Evolutionary conservation across 1,139 yeast species (phyloP).

Genomic region (Yamadazyma diddensiae): DNA sequence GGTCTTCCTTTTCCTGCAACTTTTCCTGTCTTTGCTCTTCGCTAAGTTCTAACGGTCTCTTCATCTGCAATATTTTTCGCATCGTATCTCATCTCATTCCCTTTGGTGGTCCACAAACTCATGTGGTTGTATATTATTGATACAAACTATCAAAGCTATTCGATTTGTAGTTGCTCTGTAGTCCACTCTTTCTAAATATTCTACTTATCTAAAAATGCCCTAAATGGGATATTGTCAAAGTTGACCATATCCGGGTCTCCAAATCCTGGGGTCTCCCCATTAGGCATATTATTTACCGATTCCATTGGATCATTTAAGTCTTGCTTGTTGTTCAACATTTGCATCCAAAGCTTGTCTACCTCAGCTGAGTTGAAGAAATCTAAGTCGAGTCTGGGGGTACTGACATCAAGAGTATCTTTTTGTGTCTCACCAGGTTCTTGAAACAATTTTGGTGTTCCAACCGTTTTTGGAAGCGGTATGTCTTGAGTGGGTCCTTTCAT

Average conservation of each 20-base stretch:
- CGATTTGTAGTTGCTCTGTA: no score
- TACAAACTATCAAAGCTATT: no score
- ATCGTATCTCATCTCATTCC: constrained; percentile 1
- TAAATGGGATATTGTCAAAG: neutral
- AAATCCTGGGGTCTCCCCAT: neutral
- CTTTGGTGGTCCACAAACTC: no score
- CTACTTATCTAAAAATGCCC: constrained; percentile 1
- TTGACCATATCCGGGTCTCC: neutral
- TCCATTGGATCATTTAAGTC: constrained; percentile 13
- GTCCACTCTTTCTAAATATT: no score
- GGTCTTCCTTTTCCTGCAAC: constrained; percentile 11
- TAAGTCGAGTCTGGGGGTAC: constrained; percentile 13
- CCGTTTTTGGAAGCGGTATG: neutral
- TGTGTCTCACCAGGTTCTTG: neutral
- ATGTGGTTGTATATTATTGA: no score
- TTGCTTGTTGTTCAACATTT: constrained; percentile 33
- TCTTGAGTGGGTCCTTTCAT: neutral
- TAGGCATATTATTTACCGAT: neutral
- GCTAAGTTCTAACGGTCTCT: constrained; percentile 4
- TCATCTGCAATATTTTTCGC: constrained; percentile 1
- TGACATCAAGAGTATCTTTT: neutral
- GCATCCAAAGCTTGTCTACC: constrained; percentile 40
- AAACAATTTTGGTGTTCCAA: neutral
- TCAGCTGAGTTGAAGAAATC: constrained; percentile 31
- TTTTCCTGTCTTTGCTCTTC: constrained; percentile 9